These are phyloP conservation scores for Stephania yunnanensis DNA, from an alignment of 164 flowering plant species.

Conservation along the genomic window DNA sequence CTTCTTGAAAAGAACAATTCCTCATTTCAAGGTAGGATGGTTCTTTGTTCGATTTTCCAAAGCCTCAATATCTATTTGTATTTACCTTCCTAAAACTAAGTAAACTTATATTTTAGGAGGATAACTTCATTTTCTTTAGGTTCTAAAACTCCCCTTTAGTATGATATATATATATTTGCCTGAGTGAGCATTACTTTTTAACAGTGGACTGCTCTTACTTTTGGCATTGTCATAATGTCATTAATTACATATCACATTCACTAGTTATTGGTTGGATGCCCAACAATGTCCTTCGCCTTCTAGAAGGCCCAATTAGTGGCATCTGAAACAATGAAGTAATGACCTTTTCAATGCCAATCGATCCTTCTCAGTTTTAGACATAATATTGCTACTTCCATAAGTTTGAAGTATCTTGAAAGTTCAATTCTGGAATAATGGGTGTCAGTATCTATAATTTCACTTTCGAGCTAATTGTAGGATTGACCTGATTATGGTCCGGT, in stretches of 20 bases:
- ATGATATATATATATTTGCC: not conserved
- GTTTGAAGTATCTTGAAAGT: not conserved
- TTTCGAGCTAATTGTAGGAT: not conserved
- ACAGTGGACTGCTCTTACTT: not conserved
- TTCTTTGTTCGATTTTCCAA: not conserved
- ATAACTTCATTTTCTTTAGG: not conserved
- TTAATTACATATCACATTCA: not conserved
- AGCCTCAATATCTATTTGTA: not conserved
- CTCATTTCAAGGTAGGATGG: constrained; percentile 74
- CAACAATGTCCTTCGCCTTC: not conserved
- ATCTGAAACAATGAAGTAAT: not conserved
- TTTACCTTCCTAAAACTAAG: not conserved
- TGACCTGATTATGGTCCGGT: not conserved
- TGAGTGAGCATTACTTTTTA: not conserved
- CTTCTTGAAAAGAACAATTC: constrained; percentile 88
- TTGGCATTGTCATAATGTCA: not conserved
- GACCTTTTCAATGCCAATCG: not conserved
- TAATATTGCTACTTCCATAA: not conserved
- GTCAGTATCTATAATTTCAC: not conserved
- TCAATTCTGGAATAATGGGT: not conserved
- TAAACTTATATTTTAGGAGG: not conserved
- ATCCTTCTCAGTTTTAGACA: not conserved
- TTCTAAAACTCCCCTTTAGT: not conserved
- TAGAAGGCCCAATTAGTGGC: not conserved
- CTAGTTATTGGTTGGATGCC: not conserved